Evolutionary conservation across 2,329 filamentous ascomycete species (phyloP), one percentile per base, ranked within the genome.

Genomic region (Lecanoromycetidae sp.): DNA sequence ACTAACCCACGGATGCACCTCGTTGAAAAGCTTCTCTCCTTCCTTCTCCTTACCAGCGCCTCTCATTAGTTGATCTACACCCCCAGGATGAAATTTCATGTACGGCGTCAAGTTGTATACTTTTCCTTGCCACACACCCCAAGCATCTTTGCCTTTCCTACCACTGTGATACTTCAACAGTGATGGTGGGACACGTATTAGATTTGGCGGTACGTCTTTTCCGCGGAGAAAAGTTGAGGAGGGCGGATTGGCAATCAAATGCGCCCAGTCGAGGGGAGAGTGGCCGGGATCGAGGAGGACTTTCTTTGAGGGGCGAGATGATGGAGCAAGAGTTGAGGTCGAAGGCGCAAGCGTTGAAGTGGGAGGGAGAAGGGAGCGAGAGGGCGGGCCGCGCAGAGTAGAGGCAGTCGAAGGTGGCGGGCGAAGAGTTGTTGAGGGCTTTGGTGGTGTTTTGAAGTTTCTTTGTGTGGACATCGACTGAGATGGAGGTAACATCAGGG

Each of bases 51-150:
- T 72, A 1, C 80, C 80, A 0, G 77, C 78, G n/a, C 72, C 71
- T 23, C 74, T 69, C 38, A 82, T 70, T 63, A 79, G 67, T 58
- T 84, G 79, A 20, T 72, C 66, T 54, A 71, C 69, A 3, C 71
- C 91, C 19, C 91, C 91, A 0, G 91, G 91, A 62, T 98, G 91
- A 61, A 87, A 98, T 1, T 84, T 80, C 29, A 87, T 62, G 61
- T 96, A 98, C 0, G 90, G 87, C 0, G 82, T 82, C 49, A 98
- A 81, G 59, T 96, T 96, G 67, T 96, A 98, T 23, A 96, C 90
- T 58, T 84, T 84, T 1, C 90, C 88, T 51, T 86, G 82, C 51
- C 94, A 81, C 1, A 79, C 84, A 51, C 84, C 93, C 91, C 91
- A 98, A 0, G 88, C 87, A 58, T 94, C 85, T 52, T 76, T 80